These are phyloP conservation scores for Torulaspora delbrueckii DNA, from an alignment of 805 yeast species.

Conservation along the genomic window DNA sequence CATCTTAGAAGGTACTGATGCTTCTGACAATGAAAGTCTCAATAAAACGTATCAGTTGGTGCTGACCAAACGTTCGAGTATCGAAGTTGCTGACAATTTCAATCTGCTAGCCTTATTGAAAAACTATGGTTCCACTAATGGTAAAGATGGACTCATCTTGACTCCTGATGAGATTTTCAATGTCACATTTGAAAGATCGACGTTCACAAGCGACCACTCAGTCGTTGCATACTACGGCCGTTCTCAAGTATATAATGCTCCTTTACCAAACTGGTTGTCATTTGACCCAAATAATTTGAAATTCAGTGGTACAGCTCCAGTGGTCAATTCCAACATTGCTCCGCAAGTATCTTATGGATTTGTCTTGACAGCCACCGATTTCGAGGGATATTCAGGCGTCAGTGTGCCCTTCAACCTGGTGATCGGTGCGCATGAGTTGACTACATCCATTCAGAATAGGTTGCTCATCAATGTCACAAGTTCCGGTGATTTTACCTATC, in stretches of 20 bases:
- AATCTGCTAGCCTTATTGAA: conserved; percentile 47
- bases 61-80: conserved; percentile 52
- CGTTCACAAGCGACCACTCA: conserved; percentile 52
- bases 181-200: conserved; percentile 55
- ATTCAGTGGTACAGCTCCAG: conserved; percentile 85
- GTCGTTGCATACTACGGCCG: conserved; percentile 70
- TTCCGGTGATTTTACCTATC: conserved; percentile 47
- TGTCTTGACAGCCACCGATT: conserved; percentile 74
- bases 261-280: conserved; percentile 84
- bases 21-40: conserved; percentile 42
- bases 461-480: conserved; percentile 63
- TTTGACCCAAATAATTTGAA: conserved; percentile 60
- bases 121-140: conserved; percentile 70
- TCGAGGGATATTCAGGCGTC: conserved; percentile 66
- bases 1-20: conserved; percentile 59
- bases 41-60: conserved; percentile 53
- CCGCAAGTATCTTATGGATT: conserved; percentile 73
- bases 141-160: conserved; percentile 66
- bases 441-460: conserved; percentile 57
- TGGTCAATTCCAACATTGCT: conserved; percentile 79
- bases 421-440: conserved; percentile 84
- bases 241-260: conserved; percentile 66
- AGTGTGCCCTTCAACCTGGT: conserved; percentile 64
- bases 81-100: conserved; percentile 39
- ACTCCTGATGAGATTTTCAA: conserved; percentile 63